phyloP scores from a whole-genome alignment of 768 basidiomycete genomes.

The Suillus cothurnatus region DNA sequence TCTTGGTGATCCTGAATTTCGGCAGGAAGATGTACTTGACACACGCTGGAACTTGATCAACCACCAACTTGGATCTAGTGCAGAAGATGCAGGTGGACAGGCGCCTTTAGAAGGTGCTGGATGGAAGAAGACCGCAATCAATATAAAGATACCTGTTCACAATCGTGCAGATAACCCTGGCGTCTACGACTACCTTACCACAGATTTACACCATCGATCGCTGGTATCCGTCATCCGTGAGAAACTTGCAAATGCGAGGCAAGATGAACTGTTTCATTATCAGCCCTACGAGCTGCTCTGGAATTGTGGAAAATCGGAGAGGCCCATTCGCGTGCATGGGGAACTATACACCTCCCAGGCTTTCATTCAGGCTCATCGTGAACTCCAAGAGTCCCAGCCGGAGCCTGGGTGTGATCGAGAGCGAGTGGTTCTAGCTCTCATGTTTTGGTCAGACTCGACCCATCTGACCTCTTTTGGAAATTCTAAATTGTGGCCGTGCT shows the following conservation, averaged over 20 bases:
- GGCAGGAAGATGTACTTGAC: conserved; percentile 1
- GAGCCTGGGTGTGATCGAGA: conserved; percentile 19
- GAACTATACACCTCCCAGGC: conserved; percentile 22
- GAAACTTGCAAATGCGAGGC: conserved; percentile 16
- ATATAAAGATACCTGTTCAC: conserved; percentile 15
- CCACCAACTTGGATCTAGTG: conserved; percentile 2
- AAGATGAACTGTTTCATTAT: conserved; percentile 19
- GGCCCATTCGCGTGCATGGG: conserved; percentile 15
- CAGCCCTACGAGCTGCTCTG: conserved; percentile 23
- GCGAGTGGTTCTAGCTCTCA: conserved; percentile 20
- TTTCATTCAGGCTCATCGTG: conserved; percentile 19
- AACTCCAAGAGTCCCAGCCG: conserved; percentile 18
- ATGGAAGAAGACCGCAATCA: conserved; percentile 15
- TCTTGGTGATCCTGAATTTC: conserved; percentile 6
- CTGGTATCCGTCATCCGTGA: conserved; percentile 17
- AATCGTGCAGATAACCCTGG: conserved; percentile 6
- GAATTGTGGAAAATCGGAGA: neutral
- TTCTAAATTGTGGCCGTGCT: conserved; percentile 28
- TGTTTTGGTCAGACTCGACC: conserved; percentile 37
- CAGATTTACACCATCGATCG: conserved; percentile 15
- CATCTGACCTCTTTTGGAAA: conserved; percentile 34
- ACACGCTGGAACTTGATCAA: conserved; percentile 4
- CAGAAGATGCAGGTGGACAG: neutral
- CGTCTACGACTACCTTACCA: neutral
- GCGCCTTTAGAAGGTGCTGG: conserved; percentile 14